A percentile compares a stretch with the other conserved stretches of the same genome.
Evolutionary conservation across 768 basidiomycete genomes (phyloP).

Genomic region (Lactarius quietus): DNA sequence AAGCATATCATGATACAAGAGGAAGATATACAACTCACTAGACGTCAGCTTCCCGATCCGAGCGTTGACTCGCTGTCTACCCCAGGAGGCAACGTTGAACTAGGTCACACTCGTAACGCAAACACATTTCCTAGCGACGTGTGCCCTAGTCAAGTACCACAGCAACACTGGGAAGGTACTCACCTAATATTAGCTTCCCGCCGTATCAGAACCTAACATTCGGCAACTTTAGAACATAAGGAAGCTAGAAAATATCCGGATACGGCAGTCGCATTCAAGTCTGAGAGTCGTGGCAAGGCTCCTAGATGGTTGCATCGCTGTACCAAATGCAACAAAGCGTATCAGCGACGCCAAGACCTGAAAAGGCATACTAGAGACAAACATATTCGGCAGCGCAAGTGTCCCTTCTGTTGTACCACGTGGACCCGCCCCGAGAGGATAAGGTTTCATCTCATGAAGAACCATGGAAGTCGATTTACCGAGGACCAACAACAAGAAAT

Average conservation of each 20-base stretch:
- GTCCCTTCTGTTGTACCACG: not conserved
- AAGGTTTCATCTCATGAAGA: not conserved
- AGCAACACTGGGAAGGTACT: not conserved
- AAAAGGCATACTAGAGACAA: not conserved
- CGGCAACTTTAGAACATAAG: not conserved
- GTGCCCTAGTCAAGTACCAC: not conserved
- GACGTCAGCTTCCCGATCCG: not conserved
- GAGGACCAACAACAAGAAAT: not conserved
- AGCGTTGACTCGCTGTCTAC: not conserved
- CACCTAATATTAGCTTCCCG: not conserved
- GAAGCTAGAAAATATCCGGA: not conserved
- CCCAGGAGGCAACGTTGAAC: not conserved
- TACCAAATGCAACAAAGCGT: not conserved
- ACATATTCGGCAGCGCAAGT: not conserved
- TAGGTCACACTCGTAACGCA: not conserved
- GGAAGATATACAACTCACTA: not conserved
- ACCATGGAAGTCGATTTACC: not conserved
- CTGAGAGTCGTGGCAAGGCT: not conserved
- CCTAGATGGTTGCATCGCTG: not conserved
- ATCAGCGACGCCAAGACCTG: not conserved
- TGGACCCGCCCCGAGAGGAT: conserved; percentile 13
- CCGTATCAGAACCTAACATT: not conserved
- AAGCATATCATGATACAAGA: not conserved
- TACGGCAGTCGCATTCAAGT: not conserved
- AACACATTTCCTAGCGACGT: not conserved